Base-by-base conservation (phyloP, 2,329 filamentous ascomycete genomes). In the Fusarium incarnatum region DNA sequence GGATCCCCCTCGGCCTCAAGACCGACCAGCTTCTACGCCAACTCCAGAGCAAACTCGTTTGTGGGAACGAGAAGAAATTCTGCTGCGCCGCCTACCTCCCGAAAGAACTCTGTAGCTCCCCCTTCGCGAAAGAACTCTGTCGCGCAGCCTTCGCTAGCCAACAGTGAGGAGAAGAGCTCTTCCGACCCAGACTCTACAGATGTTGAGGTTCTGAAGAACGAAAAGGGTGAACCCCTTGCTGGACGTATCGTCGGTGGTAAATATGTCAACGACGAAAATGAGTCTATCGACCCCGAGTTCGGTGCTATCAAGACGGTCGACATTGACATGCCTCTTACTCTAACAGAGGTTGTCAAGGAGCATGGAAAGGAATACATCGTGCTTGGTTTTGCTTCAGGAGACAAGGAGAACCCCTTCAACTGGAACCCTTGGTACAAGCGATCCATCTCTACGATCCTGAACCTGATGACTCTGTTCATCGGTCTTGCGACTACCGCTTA, bases 341-440 rank as follows among this genome's bases (percentile, higher is more conserved):
- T 72, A 10, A 72, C 69, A 2, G 68, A 72, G 7, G 10, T 70
- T 12, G 59, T 72, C 12, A 56, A 64, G 0, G 70, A 72, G 41
- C 56, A 64, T 10, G 70, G 70, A 15, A 72, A 72, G 37, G 70
- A 72, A 22, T 72, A 72, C 7, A 67, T 72, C 18, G 70, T 72
- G 4, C 50, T 72, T 28, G 70, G 70, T 6, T 72, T 73, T 44
- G 70, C 71, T 11, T 64, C 68, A 3, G 71, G 70, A 1, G 71
- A 73, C 15, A 69, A 71, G 30, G 71, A 73, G 34, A 73, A 73
- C 22, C 71, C 71, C 0, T 73, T 73, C 32, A 73, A 73, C 44
- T 73, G 71, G 71, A 73, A 73, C 57, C 68, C 61, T 1, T 73
- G 71, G 71, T 71, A 73, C 27, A 73, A 73, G 42, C 59, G 71